These are phyloP conservation scores for Arctium minus DNA, from an alignment of 129 eudicot species.

Conservation along the genomic window DNA sequence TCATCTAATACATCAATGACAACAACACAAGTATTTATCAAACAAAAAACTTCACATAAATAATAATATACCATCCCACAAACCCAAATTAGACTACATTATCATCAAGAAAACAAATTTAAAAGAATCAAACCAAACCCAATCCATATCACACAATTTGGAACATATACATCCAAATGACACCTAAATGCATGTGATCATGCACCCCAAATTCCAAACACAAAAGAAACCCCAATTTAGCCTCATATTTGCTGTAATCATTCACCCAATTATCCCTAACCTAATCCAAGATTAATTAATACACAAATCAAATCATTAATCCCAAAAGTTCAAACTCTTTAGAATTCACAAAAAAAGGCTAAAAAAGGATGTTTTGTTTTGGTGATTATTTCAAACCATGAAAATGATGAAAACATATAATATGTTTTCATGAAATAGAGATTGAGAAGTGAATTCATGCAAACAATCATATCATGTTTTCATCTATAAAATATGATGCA, in stretches of 20 bases:
- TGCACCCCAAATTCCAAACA: slow-evolving; percentile 19
- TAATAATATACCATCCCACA: background rate
- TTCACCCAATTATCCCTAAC: slow-evolving; percentile 3
- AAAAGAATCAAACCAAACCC: slow-evolving; percentile 2
- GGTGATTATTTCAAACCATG: background rate
- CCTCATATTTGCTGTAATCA: slow-evolving; percentile 35
- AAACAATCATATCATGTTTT: background rate
- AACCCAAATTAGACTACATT: background rate
- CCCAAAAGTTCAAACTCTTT: slow-evolving; percentile 16
- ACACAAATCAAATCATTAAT: slow-evolving; percentile 11
- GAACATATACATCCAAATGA: slow-evolving; percentile 25
- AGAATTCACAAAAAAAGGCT: background rate
- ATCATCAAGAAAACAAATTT: slow-evolving; percentile 2
- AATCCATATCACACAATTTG: slow-evolving; percentile 21
- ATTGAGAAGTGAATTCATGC: background rate
- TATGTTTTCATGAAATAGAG: too few species aligned
- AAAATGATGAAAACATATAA: background rate
- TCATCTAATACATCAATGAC: background rate
- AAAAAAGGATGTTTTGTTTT: background rate
- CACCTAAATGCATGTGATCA: slow-evolving; percentile 37
- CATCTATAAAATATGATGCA: background rate
- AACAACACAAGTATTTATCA: background rate
- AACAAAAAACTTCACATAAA: background rate
- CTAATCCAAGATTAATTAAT: slow-evolving; percentile 21
- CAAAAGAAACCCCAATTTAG: slow-evolving; percentile 11